Conservation (phyloP, 2,329 filamentous ascomycete species). For the Diaporthe caulivora region DNA sequence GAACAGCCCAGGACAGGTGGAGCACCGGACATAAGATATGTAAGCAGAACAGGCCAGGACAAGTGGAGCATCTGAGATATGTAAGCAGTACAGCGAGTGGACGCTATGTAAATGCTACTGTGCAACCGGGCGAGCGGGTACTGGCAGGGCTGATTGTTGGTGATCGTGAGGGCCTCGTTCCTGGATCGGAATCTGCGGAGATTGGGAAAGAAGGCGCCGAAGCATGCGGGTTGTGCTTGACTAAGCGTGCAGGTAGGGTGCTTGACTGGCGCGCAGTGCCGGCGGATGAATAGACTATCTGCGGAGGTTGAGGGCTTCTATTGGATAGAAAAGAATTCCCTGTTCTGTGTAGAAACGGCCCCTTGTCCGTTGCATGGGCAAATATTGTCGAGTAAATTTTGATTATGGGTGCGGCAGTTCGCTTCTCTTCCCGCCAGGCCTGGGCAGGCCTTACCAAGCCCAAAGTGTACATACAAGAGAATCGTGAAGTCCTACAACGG, state of each 20-base stretch:
- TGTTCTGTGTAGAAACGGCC: not conserved
- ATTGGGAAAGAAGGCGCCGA: not conserved
- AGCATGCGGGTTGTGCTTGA: not conserved
- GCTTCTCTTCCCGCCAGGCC: not conserved
- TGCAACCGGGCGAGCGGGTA: not conserved
- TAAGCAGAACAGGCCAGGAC: conserved; percentile 12
- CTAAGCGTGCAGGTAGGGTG: not conserved
- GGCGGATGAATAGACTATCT: conserved; percentile 15
- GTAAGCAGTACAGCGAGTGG: not conserved
- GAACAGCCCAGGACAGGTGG: conserved; percentile 1
- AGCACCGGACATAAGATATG: not conserved
- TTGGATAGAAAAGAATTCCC: no score
- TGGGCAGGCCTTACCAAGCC: not conserved
- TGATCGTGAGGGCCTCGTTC: not conserved
- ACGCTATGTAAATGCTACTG: not conserved
- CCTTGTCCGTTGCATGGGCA: not conserved
- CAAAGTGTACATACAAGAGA: not conserved
- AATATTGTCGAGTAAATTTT: not conserved
- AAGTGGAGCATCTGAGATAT: not conserved
- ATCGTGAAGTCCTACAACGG: not conserved
- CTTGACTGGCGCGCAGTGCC: not conserved
- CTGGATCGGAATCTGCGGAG: conserved; percentile 4
- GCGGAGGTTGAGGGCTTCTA: no score
- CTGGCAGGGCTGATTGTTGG: not conserved
- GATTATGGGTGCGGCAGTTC: not conserved